Evolutionary conservation across 352 stramenopile species (phyloP).

Genomic region (Pythium sukuiense): DNA sequence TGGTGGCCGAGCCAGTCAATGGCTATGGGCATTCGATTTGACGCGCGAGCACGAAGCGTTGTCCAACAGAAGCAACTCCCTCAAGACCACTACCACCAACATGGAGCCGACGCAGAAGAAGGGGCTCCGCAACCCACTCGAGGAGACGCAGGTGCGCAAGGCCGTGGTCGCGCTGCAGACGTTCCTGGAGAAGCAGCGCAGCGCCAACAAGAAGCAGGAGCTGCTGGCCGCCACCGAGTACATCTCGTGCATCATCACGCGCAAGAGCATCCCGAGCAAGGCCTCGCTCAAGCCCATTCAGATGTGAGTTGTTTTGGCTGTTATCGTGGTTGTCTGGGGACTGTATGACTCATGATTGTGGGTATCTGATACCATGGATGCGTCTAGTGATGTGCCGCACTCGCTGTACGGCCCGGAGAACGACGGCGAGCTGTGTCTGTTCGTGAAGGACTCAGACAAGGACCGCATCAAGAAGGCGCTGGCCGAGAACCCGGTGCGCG

Average conservation of each 20-base stretch:
- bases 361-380: no score
- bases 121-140: constrained; percentile 64
- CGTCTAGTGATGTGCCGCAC: constrained; percentile 52
- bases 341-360: constrained; percentile 9
- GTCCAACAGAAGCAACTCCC: no score
- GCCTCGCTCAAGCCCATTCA: constrained; percentile 67
- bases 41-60: no score
- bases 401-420: constrained; percentile 49
- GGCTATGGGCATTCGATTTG: no score
- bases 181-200: constrained; percentile 54
- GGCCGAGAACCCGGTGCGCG: constrained; percentile 48
- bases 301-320: constrained; percentile 42
- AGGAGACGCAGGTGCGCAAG: constrained; percentile 72
- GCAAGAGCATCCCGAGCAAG: constrained; percentile 70
- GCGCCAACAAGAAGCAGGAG: constrained; percentile 49
- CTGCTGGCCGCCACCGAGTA: constrained; percentile 60
- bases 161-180: constrained; percentile 67
- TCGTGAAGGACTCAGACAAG: constrained; percentile 87
- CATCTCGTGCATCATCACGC: constrained; percentile 73
- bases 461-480: constrained; percentile 77
- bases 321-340: no score
- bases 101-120: constrained; percentile 44
- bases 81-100: no score
- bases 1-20: no score
- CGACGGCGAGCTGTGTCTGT: constrained; percentile 68